Evolutionary conservation across 768 basidiomycete species (phyloP).

Genomic region (Podaxis rugospora): DNA sequence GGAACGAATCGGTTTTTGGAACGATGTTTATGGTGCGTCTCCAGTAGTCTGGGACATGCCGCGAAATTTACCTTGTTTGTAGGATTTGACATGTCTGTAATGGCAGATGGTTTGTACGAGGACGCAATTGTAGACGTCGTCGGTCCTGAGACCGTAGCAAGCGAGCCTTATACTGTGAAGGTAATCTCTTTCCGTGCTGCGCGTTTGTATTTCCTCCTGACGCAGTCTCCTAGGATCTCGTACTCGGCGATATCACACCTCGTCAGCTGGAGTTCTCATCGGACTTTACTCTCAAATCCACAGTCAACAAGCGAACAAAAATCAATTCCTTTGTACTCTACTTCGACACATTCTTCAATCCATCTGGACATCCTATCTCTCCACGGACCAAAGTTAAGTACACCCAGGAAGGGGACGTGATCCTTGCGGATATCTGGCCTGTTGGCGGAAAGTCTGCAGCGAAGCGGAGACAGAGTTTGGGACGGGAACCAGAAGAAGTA

Average conservation of each 20-base stretch:
- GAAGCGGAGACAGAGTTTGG: constrained; percentile 54
- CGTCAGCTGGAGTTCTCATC: constrained; percentile 79
- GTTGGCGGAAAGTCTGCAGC: constrained; percentile 62
- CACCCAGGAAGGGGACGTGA: constrained; percentile 52
- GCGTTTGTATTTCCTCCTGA: background rate
- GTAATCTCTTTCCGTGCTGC: constrained; percentile 32
- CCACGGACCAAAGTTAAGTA: constrained; percentile 49
- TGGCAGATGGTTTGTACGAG: constrained; percentile 69
- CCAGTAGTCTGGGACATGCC: background rate
- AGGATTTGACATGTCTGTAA: constrained; percentile 88
- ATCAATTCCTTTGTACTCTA: constrained; percentile 82
- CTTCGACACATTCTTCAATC: constrained; percentile 92
- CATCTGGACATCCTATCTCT: constrained; percentile 46
- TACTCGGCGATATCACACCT: constrained; percentile 56
- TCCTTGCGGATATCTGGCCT: constrained; percentile 79
- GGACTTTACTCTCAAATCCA: constrained; percentile 71
- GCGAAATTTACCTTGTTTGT: background rate
- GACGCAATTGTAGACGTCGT: constrained; percentile 87
- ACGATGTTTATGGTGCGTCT: constrained; percentile 77
- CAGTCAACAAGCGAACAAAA: constrained; percentile 54
- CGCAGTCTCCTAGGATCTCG: constrained; percentile 57
- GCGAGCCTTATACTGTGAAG: constrained; percentile 61
- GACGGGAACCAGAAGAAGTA: constrained; percentile 42
- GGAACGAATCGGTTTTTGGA: constrained; percentile 88
- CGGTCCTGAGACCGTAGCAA: constrained; percentile 57